A percentile compares a stretch with the other conserved stretches of the same genome.
These are phyloP conservation scores for Cystobasidium onofrii DNA, from an alignment of 768 basidiomycete species.

Conservation along the genomic window DNA sequence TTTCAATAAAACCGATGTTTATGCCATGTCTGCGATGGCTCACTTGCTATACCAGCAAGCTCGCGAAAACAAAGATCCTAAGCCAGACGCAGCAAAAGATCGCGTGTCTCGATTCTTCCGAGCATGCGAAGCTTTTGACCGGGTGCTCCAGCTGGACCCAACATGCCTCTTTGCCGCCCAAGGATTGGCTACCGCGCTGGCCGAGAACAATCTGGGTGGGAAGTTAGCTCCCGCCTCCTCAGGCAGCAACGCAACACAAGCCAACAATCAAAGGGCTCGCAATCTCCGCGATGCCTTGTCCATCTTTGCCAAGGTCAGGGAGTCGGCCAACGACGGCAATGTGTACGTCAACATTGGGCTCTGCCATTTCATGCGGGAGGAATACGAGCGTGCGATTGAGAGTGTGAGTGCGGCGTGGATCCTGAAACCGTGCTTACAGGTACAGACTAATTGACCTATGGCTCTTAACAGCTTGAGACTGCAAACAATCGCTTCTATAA, in stretches of 20 bases:
- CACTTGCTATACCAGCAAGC: slow-evolving; percentile 78
- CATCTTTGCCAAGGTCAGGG: slow-evolving; percentile 81
- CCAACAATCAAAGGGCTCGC: slow-evolving; percentile 55
- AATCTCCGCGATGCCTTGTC: slow-evolving; percentile 80
- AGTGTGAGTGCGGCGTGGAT: slow-evolving; percentile 54
- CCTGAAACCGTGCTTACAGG: not conserved
- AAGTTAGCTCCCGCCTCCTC: not conserved
- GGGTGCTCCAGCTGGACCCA: slow-evolving; percentile 74
- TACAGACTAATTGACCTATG: no score
- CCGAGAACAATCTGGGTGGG: slow-evolving; percentile 69
- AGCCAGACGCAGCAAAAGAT: slow-evolving; percentile 55
- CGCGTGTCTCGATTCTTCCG: slow-evolving; percentile 68
- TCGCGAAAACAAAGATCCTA: slow-evolving; percentile 68
- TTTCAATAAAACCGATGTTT: slow-evolving; percentile 76
- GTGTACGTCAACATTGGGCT: slow-evolving; percentile 96
- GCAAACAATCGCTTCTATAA: slow-evolving; percentile 70
- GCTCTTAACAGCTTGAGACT: slow-evolving; percentile 94
- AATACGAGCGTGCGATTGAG: slow-evolving; percentile 92
- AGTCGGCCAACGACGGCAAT: slow-evolving; percentile 63
- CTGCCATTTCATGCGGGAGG: slow-evolving; percentile 83
- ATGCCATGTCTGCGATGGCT: slow-evolving; percentile 80
- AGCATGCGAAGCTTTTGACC: slow-evolving; percentile 84
- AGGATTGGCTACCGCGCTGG: slow-evolving; percentile 85
- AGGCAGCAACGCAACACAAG: slow-evolving; percentile 8
- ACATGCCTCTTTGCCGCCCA: slow-evolving; percentile 87